phyloP scores from a whole-genome alignment of 2,329 filamentous ascomycete genomes.

The Aspergillus tanneri region DNA sequence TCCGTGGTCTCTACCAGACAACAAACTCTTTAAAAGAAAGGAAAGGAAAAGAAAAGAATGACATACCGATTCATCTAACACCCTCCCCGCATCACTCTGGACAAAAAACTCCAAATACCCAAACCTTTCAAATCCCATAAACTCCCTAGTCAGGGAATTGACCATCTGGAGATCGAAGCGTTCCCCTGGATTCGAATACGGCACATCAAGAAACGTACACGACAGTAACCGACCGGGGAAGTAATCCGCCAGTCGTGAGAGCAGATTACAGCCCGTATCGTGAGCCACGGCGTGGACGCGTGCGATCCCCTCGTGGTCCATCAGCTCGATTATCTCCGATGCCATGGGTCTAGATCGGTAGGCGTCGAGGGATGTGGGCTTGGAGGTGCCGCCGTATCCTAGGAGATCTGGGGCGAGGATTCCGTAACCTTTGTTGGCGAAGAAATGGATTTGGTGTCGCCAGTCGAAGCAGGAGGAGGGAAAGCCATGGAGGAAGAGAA shows the following conservation, averaged over 20 bases:
- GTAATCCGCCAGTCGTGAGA: constrained; percentile 29
- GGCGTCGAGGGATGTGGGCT: constrained; percentile 25
- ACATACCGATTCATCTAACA: constrained; percentile 27
- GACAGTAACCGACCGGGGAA: constrained; percentile 20
- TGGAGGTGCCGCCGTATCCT: constrained; percentile 39
- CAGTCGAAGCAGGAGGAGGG: constrained; percentile 50
- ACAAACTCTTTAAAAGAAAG: no score
- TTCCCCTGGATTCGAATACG: constrained; percentile 21
- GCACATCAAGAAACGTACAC: constrained; percentile 21
- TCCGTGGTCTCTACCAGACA: not conserved
- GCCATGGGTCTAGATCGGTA: constrained; percentile 36
- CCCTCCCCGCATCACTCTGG: constrained; percentile 8
- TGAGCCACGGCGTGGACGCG: constrained; percentile 27
- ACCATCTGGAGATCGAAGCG: constrained; percentile 23
- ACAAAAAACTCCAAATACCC: constrained; percentile 27
- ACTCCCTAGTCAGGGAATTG: constrained; percentile 20
- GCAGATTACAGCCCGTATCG: constrained; percentile 26
- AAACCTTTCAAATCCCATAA: constrained; percentile 24
- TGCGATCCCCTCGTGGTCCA: constrained; percentile 27
- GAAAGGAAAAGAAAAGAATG: not conserved
- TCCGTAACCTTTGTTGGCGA: constrained; percentile 42
- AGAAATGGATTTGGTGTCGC: constrained; percentile 38
- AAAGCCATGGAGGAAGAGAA: constrained; percentile 53
- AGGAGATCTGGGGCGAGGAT: constrained; percentile 47
- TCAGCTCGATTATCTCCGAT: constrained; percentile 34